These are phyloP conservation scores for Ettlia oleoabundans DNA, from an alignment of 139 green algal species.

Conservation along the genomic window DNA sequence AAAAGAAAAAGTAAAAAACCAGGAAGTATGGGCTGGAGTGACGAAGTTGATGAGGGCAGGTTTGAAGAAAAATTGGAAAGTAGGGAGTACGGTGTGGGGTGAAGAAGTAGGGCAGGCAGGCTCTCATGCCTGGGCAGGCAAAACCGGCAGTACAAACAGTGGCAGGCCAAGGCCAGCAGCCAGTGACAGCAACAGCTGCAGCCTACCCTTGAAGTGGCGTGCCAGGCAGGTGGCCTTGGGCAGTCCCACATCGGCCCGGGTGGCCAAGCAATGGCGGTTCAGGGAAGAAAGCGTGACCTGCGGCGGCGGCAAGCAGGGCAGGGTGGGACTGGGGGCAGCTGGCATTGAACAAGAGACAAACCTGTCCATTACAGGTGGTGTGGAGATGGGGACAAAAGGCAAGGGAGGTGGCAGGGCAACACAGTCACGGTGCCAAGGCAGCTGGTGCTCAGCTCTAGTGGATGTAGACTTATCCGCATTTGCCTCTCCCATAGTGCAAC, in stretches of 20 bases:
- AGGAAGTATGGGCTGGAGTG: background rate
- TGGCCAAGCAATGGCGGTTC: constrained; percentile 94
- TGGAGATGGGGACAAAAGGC: too few species aligned
- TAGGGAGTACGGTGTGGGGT: background rate
- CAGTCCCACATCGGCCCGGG: constrained; percentile 89
- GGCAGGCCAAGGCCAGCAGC: background rate
- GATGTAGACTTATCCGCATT: too few species aligned
- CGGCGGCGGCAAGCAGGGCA: background rate
- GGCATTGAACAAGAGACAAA: background rate
- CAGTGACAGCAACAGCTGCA: background rate
- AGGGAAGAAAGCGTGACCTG: constrained; percentile 89
- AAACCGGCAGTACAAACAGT: background rate
- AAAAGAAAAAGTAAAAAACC: background rate
- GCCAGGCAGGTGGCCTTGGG: constrained; percentile 87
- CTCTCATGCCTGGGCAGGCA: background rate
- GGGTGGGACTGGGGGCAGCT: too few species aligned
- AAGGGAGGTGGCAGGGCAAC: too few species aligned
- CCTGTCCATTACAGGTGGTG: too few species aligned
- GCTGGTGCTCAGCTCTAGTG: too few species aligned
- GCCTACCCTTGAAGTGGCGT: constrained; percentile 70
- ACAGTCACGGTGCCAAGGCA: too few species aligned
- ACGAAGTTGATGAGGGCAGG: background rate
- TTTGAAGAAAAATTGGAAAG: background rate
- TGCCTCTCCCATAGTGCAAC: too few species aligned
- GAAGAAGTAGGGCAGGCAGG: background rate